Conservation (phyloP, 2,329 filamentous ascomycete species). For the Ophiostoma sp. region DNA sequence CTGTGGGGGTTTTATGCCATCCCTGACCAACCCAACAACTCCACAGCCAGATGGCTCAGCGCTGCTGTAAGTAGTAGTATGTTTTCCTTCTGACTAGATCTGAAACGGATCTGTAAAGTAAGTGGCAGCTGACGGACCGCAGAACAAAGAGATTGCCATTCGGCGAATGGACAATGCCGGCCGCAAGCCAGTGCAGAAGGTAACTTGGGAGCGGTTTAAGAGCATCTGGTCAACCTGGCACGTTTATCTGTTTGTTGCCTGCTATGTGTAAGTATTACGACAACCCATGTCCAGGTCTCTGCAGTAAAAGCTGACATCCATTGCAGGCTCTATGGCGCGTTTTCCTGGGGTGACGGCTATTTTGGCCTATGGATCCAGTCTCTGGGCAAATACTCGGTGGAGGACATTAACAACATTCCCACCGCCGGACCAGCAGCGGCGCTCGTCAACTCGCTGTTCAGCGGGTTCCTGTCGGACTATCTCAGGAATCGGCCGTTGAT, state of each 20-base stretch:
- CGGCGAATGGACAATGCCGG: not conserved
- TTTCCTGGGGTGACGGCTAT: constrained; percentile 6
- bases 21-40: not conserved
- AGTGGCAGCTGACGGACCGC: not conserved
- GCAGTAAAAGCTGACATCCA: not conserved
- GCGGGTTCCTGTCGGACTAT: not conserved
- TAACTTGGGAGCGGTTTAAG: not conserved
- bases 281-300: too few relatives aligned
- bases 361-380: constrained; percentile 1
- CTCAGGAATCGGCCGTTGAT: not conserved
- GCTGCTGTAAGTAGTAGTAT: not conserved
- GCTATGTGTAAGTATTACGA: not conserved
- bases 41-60: not conserved
- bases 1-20: not conserved
- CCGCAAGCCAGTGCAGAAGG: not conserved
- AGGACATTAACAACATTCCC: constrained; percentile 1
- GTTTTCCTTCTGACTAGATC: not conserved
- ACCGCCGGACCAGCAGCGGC: not conserved
- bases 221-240: constrained; percentile 2
- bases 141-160: not conserved
- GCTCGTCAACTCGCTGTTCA: not conserved
- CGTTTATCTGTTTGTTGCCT: constrained; percentile 3
- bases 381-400: not conserved
- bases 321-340: not conserved
- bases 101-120: not conserved